These are phyloP conservation scores for Pulchroboletus neoregius DNA, from an alignment of 1,284 basidiomycete species.

Conservation along the genomic window DNA sequence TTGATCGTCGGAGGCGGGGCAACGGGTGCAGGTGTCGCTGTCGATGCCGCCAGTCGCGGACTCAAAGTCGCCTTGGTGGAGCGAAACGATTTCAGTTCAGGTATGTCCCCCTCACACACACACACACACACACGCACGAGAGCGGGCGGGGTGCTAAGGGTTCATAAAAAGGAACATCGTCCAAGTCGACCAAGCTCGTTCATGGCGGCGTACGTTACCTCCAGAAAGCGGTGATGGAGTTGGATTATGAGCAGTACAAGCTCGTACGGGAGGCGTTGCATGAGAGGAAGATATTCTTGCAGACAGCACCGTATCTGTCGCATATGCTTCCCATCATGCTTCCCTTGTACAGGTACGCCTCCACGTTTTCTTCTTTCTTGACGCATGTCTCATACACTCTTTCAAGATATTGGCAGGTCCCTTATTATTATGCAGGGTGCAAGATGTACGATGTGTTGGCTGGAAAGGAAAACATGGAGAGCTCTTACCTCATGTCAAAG, in stretches of 20 bases:
- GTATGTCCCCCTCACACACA: conserved; percentile 40
- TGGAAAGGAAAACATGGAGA: conserved; percentile 96
- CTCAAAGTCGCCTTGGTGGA: conserved; percentile 93
- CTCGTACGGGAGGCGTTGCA: conserved; percentile 92
- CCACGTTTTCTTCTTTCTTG: background rate
- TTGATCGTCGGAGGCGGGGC: conserved; percentile 92
- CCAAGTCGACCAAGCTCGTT: conserved; percentile 96
- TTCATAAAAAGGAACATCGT: conserved; percentile 93
- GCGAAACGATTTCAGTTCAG: conserved; percentile 88
- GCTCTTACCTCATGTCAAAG: conserved; percentile 91
- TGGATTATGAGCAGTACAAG: conserved; percentile 97
- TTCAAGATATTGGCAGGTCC: conserved; percentile 89
- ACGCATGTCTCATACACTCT: background rate
- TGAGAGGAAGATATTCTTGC: conserved; percentile 90
- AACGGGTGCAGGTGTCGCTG: conserved; percentile 90
- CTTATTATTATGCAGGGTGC: conserved; percentile 94
- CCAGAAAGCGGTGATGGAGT: conserved; percentile 93
- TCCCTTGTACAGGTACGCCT: conserved; percentile 77
- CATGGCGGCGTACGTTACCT: conserved; percentile 98
- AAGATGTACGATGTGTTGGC: conserved; percentile 97
- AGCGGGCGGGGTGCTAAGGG: no score
- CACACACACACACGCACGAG: no score
- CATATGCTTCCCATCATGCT: conserved; percentile 94
- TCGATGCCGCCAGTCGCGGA: conserved; percentile 91
- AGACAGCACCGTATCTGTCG: conserved; percentile 93